phyloP scores from a whole-genome alignment of 805 yeast genomes.

The Candida cerambycidarum region DNA sequence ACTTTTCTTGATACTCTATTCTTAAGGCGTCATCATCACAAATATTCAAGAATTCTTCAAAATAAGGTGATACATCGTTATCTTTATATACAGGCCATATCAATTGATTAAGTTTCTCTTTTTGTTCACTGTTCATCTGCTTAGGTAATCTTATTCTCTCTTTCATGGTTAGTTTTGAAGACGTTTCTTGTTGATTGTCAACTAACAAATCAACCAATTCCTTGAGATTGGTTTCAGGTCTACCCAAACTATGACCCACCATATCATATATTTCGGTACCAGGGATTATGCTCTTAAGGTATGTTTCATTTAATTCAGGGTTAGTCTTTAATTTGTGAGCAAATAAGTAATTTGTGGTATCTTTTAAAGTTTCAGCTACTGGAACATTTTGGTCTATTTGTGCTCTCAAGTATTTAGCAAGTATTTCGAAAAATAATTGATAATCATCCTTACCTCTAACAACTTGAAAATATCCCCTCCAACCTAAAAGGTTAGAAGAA shows the following conservation, averaged over 20 bases:
- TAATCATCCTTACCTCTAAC: conserved; percentile 38
- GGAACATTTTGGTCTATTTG: conserved; percentile 44
- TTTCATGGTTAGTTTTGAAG: conserved; percentile 43
- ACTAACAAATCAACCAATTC: conserved; percentile 43
- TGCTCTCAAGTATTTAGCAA: conserved; percentile 44
- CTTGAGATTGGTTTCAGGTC: conserved; percentile 45
- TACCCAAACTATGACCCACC: conserved; percentile 44
- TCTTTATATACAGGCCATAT: conserved; percentile 49
- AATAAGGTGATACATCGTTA: conserved; percentile 55
- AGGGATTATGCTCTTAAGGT: conserved; percentile 53
- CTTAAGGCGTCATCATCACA: conserved; percentile 62
- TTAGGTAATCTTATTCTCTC: conserved; percentile 52
- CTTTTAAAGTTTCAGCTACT: conserved; percentile 48
- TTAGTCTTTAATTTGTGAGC: conserved; percentile 28
- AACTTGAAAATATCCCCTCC: conserved; percentile 74
- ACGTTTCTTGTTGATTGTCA: conserved; percentile 39
- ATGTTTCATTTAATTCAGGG: conserved; percentile 43
- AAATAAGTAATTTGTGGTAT: conserved; percentile 46
- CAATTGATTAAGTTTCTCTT: conserved; percentile 34
- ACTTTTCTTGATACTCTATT: conserved; percentile 55
- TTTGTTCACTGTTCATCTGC: conserved; percentile 40
- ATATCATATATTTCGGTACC: conserved; percentile 54
- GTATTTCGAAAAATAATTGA: conserved; percentile 45
- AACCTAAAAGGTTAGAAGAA: conserved; percentile 58
- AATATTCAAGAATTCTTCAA: conserved; percentile 55